Base-by-base conservation (phyloP, 192 early-diverging fungal species). In the Backusella tuberculispora region DNA sequence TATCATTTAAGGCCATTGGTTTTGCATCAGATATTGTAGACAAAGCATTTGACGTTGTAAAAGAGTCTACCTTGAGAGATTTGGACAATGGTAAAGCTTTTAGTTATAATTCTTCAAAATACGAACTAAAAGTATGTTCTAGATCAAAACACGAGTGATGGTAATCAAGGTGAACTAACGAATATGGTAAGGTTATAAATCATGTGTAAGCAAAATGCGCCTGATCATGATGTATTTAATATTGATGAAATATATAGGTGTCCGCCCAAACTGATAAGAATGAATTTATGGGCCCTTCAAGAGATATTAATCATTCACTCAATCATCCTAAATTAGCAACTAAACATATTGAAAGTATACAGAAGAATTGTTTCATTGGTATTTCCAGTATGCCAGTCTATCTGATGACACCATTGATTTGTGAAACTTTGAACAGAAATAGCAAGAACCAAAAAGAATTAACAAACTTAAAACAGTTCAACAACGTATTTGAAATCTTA, bases 201-300 rank as follows among this genome's bases (percentile, higher is more conserved):
- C 41, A 42, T 42, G 41, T 42, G 7, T 42, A 42, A 5, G 3
- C 21, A 60, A 60, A 60, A 1, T 1, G 24, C 6, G 21, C 6
- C 6, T 60, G n/a, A 60, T 60, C 17, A 17, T 60, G 6, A 26
- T 60, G 5, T 60, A 60, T 24, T 29, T 26, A 60, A 60, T 1
- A 60, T 60, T 60, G 24, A 60, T 60, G 53, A 60, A 60, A 60
- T 60, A 60, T 60, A 60, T 5, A 60, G 53, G 53, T 24, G 24
- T 17, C n/a, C 24, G 9, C 14, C 53, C 9, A 60, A 26, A 60
- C 24, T 29, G 21, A 60, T 24, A 7, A 60, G 1, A 19, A 19
- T n/a, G 53, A 29, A 60, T 60, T 60, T 24, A 60, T 60, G 53
- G 53, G 53, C 1, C 53, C 53, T 29, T 8, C 53, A 26, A 60